phyloP scores from a whole-genome alignment of 805 yeast species.

The Sugiyamaella marilandica region DNA sequence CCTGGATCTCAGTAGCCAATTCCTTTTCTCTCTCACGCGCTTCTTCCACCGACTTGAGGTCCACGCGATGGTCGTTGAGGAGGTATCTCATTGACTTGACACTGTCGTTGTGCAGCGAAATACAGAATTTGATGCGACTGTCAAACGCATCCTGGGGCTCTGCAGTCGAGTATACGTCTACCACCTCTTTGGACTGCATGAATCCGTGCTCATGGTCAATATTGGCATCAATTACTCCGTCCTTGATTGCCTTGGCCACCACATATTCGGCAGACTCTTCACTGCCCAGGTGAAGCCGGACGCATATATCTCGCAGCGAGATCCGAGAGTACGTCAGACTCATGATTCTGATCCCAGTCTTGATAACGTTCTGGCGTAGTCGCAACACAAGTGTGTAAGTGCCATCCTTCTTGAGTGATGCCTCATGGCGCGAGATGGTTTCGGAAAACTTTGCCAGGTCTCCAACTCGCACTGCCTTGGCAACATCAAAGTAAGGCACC shows the following conservation, averaged over 20 bases:
- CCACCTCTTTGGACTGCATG: conserved; percentile 83
- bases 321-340: conserved; percentile 87
- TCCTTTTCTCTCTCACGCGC: conserved; percentile 54
- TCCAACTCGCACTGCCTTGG: conserved; percentile 89
- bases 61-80: conserved; percentile 44
- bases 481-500: conserved; percentile 77
- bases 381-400: conserved; percentile 81
- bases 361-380: conserved; percentile 93
- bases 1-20: conserved; percentile 41
- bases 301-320: conserved; percentile 88
- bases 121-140: conserved; percentile 90
- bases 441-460: conserved; percentile 77
- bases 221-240: conserved; percentile 93
- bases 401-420: conserved; percentile 64
- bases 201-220: conserved; percentile 87
- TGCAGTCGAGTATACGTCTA: conserved; percentile 80
- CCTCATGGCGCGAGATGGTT: conserved; percentile 59
- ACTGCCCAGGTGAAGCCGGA: conserved; percentile 83
- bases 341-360: conserved; percentile 93
- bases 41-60: conserved; percentile 48
- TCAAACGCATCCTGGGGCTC: conserved; percentile 86
- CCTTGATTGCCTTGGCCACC: conserved; percentile 93
- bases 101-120: conserved; percentile 82
- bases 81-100: conserved; percentile 96
- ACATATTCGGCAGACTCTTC: conserved; percentile 97